Base-by-base conservation (phyloP, 2,329 filamentous ascomycete species). In the Harringtonia aguacate region DNA sequence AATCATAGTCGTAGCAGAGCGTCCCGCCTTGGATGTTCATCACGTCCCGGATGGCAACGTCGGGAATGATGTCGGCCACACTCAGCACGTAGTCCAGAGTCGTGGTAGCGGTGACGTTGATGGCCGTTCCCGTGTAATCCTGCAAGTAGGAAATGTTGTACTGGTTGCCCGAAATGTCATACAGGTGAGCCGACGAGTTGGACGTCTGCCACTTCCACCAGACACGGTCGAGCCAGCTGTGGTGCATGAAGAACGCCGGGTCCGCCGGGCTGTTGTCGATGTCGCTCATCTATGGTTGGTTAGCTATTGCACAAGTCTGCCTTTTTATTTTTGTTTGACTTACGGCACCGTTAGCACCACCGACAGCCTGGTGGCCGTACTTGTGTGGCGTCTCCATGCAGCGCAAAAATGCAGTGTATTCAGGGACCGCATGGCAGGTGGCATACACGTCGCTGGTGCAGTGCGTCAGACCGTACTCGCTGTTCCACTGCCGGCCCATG, bases 201-300 rank as follows among this genome's bases (percentile, higher is more conserved):
- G 46, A 46, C 14, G 44, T 47, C 49, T 62, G 58, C 59, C 60
- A 62, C 39, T 54, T 52, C 36, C 56, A 53, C 57, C 56, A 61
- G 27, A 51, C 53, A 49, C 56, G 58, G 52, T 62, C 60, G 48
- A 62, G 50, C 48, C 59, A 62, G 6, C 50, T 30, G 49, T 62
- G 58, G 50, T 61, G 59, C 56, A 61, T 52, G 49, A 58, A 59
- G 52, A 61, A 63, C 39, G 58, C 45, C 2, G 60, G 61, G 46
- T 63, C 61, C 29, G 57, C 56, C 15, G 59, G 56, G 4, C 59
- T 60, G 4, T 56, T 53, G 2, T 58, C 52, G 2, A 63, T 58
- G 21, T 60, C 58, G 1, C 55, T 51, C 60, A 63, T 63, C 44
- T 34, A 17, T 4, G 15, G 18, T 6, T 33, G n/a, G 13, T n/a